These are phyloP conservation scores for Hypoxylon fuscum DNA, from an alignment of 495 filamentous ascomycete genomes.

Conservation along the genomic window DNA sequence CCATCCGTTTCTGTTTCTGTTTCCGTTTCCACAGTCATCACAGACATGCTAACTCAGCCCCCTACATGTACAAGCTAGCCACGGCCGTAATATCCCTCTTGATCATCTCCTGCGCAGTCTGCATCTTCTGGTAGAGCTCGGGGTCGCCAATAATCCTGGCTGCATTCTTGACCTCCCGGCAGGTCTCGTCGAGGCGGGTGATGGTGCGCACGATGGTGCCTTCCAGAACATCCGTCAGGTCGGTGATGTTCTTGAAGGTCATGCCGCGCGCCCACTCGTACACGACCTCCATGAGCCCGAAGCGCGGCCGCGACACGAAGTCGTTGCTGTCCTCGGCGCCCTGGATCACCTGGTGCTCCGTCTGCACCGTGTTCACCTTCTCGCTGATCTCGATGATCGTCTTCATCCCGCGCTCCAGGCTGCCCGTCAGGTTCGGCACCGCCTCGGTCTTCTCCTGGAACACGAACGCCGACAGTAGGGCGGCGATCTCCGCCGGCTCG, in stretches of 20 bases:
- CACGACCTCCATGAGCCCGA: conserved; percentile 95
- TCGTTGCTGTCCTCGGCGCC: conserved; percentile 89
- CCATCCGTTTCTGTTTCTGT: too few species aligned
- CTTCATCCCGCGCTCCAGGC: conserved; percentile 82
- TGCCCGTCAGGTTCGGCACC: conserved; percentile 82
- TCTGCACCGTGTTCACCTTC: conserved; percentile 88
- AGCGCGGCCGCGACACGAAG: conserved; percentile 84
- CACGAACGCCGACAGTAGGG: conserved; percentile 93
- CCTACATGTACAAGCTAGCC: conserved; percentile 81
- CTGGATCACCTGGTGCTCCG: conserved; percentile 87
- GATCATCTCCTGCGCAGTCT: conserved; percentile 94
- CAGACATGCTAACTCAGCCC: too few species aligned
- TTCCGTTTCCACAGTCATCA: too few species aligned
- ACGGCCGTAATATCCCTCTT: conserved; percentile 94
- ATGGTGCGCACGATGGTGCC: conserved; percentile 96
- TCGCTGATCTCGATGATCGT: conserved; percentile 89
- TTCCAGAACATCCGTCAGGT: conserved; percentile 95
- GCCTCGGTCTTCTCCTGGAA: conserved; percentile 96
- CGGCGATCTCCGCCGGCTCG: conserved; percentile 96
- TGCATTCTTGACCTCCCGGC: conserved; percentile 96
- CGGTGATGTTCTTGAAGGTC: conserved; percentile 97
- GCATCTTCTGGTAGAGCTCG: conserved; percentile 92
- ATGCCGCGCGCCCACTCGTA: conserved; percentile 98
- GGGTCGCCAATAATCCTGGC: conserved; percentile 97
- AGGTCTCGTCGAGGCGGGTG: conserved; percentile 92